Evolutionary conservation across 768 basidiomycete genomes (phyloP).

Genomic region (Rhizopogon sp.): DNA sequence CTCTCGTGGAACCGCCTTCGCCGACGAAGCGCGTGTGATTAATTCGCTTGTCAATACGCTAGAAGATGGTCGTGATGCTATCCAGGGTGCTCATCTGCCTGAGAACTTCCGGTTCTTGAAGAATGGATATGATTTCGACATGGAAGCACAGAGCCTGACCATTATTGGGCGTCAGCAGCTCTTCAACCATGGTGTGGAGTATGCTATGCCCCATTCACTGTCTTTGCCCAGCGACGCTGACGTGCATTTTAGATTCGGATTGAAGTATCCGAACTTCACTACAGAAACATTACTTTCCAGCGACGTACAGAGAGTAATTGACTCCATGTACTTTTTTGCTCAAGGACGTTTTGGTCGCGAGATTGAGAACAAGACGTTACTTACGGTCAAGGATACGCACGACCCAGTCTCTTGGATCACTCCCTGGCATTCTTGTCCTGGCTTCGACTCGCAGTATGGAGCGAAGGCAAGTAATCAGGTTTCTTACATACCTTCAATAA

Average conservation of each 20-base stretch:
- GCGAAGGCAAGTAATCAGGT: too few relatives aligned
- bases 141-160: constrained; percentile 32
- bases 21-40: constrained; percentile 27
- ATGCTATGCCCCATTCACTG: not conserved
- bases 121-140: constrained; percentile 28
- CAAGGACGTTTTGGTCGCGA: constrained; percentile 32
- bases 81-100: constrained; percentile 26
- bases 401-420: constrained; percentile 36
- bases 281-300: constrained; percentile 12
- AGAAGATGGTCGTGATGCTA: constrained; percentile 16
- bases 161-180: constrained; percentile 30
- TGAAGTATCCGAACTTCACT: constrained; percentile 15
- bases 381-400: constrained; percentile 26
- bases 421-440: constrained; percentile 33
- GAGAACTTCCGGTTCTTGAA: constrained; percentile 30
- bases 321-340: constrained; percentile 36
- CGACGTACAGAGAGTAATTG: constrained; percentile 23
- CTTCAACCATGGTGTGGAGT: constrained; percentile 25
- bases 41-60: constrained; percentile 30
- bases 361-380: constrained; percentile 22
- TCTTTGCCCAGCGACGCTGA: too few relatives aligned
- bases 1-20: not conserved
- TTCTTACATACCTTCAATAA: too few relatives aligned
- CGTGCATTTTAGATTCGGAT: constrained; percentile 11
- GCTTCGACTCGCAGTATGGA: too few relatives aligned